phyloP scores from a whole-genome alignment of 495 filamentous ascomycete genomes.

The Bacidia gigantensis region DNA sequence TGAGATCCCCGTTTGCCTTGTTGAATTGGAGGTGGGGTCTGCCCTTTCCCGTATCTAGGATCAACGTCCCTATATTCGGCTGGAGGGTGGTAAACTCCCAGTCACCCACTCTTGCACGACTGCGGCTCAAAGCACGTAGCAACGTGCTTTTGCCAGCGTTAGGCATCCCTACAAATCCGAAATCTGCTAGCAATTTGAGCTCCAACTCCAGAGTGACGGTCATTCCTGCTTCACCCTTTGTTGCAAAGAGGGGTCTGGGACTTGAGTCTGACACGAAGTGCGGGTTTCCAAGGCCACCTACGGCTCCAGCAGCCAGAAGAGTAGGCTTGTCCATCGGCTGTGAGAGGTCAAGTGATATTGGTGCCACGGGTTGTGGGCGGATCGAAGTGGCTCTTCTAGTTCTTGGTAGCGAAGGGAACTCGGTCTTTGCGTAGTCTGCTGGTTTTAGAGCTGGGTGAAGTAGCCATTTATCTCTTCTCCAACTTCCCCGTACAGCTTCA shows the following conservation, averaged over 20 bases:
- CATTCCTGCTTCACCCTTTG: conserved; percentile 66
- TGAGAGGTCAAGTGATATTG: conserved; percentile 71
- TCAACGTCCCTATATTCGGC: conserved; percentile 88
- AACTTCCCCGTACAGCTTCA: conserved; percentile 18
- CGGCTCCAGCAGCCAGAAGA: conserved; percentile 77
- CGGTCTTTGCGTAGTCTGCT: conserved; percentile 46
- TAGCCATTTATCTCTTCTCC: conserved; percentile 60
- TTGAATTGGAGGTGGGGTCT: conserved; percentile 38
- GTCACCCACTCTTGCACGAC: conserved; percentile 73
- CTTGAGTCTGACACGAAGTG: conserved; percentile 65
- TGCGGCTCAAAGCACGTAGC: conserved; percentile 70
- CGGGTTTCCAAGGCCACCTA: conserved; percentile 85
- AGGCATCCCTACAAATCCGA: conserved; percentile 85
- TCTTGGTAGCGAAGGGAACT: conserved; percentile 43
- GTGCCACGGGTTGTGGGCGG: conserved; percentile 49
- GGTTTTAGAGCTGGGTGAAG: conserved; percentile 65
- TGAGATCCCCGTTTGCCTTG: conserved; percentile 22
- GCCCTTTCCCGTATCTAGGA: conserved; percentile 70
- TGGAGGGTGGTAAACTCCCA: conserved; percentile 96
- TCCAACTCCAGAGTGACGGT: conserved; percentile 74
- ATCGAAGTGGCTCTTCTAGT: conserved; percentile 43
- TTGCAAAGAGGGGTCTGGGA: conserved; percentile 71
- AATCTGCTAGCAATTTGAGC: conserved; percentile 86
- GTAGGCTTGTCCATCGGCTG: conserved; percentile 68
- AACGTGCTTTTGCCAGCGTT: conserved; percentile 96